Conservation (phyloP, 192 early-diverging fungal species). For the Backusella sp. region DNA sequence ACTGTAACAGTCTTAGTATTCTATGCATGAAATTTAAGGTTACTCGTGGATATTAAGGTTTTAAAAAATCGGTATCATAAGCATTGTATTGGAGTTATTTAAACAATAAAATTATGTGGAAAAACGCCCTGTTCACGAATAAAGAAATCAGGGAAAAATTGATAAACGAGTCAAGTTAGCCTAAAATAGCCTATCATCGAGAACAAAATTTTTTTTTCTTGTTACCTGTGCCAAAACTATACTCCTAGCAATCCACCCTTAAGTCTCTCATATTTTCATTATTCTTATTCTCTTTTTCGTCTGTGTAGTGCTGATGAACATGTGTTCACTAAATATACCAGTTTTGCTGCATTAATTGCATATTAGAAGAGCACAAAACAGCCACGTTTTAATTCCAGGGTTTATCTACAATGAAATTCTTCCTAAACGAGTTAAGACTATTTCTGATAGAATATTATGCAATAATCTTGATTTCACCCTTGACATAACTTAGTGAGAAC, state of each 20-base stretch:
- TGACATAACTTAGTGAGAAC: not conserved
- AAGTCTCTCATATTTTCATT: not conserved
- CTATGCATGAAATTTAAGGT: too few species aligned
- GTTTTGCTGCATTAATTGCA: not conserved
- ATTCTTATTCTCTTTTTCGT: not conserved
- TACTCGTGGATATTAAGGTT: too few species aligned
- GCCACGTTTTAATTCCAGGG: not conserved
- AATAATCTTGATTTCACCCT: not conserved
- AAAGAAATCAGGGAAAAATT: too few species aligned
- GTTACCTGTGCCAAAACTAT: not conserved
- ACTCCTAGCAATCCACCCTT: not conserved
- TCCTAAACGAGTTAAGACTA: not conserved
- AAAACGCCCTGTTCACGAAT: too few species aligned
- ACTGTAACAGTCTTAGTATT: too few species aligned
- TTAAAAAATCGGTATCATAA: too few species aligned
- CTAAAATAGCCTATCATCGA: not conserved
- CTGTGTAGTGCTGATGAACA: not conserved
- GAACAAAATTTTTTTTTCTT: not conserved
- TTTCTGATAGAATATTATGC: not conserved
- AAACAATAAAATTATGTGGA: too few species aligned
- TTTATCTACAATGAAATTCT: not conserved
- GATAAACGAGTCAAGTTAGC: not conserved
- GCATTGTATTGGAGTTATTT: too few species aligned
- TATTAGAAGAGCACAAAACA: not conserved
- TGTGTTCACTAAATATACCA: not conserved